These are phyloP conservation scores for Ziziphus jujuba DNA, from an alignment of 306 rosid genomes.

Conservation along the genomic window DNA sequence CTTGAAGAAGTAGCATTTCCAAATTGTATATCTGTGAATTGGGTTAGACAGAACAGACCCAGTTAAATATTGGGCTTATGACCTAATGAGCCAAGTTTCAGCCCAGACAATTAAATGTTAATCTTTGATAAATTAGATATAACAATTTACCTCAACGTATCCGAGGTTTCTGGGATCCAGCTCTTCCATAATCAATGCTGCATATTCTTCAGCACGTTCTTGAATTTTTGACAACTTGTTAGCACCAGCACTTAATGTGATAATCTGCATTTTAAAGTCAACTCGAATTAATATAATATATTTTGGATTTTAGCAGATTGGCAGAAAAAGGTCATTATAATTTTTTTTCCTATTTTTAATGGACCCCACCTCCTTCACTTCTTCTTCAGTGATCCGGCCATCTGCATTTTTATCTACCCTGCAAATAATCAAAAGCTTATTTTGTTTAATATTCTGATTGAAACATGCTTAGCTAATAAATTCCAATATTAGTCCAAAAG, in stretches of 20 bases:
- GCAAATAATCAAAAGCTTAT: slow-evolving; percentile 2
- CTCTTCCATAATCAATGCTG: slow-evolving; percentile 93
- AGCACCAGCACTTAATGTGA: slow-evolving; percentile 79
- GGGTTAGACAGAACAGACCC: neutral
- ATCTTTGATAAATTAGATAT: no score
- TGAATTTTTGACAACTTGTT: slow-evolving; percentile 76
- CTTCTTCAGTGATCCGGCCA: slow-evolving; percentile 73
- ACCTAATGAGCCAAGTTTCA: no score
- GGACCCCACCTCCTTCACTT: slow-evolving; percentile 71
- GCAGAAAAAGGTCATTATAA: no score
- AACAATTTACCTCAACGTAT: slow-evolving; percentile 52
- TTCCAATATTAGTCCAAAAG: no score
- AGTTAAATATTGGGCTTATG: no score
- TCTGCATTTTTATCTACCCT: slow-evolving; percentile 97
- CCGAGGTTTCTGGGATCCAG: slow-evolving; percentile 80
- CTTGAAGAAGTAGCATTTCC: slow-evolving; percentile 83
- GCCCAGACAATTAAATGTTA: neutral
- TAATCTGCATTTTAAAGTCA: slow-evolving; percentile 47
- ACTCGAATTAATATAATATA: neutral
- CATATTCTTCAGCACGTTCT: slow-evolving; percentile 82
- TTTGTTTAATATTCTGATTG: neutral
- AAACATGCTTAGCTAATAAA: no score
- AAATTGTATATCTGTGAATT: slow-evolving; percentile 63
- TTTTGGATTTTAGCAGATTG: neutral
- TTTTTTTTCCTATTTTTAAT: neutral